Base-by-base conservation (phyloP, 1,284 basidiomycete species). In the Malassezia sp. region DNA sequence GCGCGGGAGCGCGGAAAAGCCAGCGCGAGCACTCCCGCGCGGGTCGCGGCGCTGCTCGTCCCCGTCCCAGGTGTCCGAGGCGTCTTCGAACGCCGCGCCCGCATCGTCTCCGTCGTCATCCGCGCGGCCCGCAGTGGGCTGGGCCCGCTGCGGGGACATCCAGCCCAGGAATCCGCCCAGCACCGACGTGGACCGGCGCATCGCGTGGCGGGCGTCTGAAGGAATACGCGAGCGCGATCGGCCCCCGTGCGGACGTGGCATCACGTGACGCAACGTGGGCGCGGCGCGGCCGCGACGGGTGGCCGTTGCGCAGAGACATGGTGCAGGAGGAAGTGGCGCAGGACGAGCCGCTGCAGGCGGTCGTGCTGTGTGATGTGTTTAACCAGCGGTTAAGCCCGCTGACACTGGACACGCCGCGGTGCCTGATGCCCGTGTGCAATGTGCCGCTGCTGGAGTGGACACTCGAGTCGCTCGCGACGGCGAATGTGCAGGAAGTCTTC, bases 381-480 rank as follows among this genome's bases (percentile, higher is more conserved):
- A 89, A 90, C 74, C 83, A 83, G 61, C 80, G 87, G 51, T 90
- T 93, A 67, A 78, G 83, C 53, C 90, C 90, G 14, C 77, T 95
- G 17, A 91, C 86, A 26, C 45, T 56, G 12, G 56, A 59, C 36
- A 48, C 38, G 14, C 62, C 61, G 6, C 28, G 45, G 45, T 91
- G 86, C 72, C 77, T 97, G 9, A 76, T 97, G 17, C 91, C 91
- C 0, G 79, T 97, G 54, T 90, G 89, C 73, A 91, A 91, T 68
- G 84, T 85, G 1, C 84, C 90, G 4, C 74, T 99, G 27, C 77
- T 99, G 24, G 83, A 88, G 60, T 96, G 90, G 88, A 95, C 91
- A 2, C 82, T 97, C 54, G 91, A 97, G 72, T 84, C 84, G 65
- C 78, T 97, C 36, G 82, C 85, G 24, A 76, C 89, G 15, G 86